Evolutionary conservation across 2,329 filamentous ascomycete species (phyloP).

Genomic region (Xylaria polymorpha): DNA sequence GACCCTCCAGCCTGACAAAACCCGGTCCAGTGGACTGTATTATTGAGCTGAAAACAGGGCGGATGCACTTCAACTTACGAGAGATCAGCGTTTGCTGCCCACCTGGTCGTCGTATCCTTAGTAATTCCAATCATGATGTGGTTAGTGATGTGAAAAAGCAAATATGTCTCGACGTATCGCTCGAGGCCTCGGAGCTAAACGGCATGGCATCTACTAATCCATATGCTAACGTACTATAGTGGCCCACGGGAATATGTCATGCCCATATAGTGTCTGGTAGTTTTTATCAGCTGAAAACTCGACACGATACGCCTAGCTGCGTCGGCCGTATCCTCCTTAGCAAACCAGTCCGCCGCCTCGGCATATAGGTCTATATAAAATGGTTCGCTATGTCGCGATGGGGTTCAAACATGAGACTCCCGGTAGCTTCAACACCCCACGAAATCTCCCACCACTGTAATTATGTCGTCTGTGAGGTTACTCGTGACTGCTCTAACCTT

Average conservation of each 20-base stretch:
- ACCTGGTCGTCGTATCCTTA: background rate
- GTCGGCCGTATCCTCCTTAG: background rate
- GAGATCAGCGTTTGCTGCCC: background rate
- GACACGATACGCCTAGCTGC: background rate
- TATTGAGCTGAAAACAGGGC: background rate
- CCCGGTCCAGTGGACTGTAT: background rate
- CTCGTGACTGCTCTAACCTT: conserved; percentile 7
- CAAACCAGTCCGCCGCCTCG: background rate
- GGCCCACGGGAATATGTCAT: background rate
- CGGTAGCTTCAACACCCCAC: background rate
- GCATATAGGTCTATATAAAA: conserved; percentile 9
- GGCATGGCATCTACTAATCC: background rate
- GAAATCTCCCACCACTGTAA: background rate
- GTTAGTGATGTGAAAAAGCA: background rate
- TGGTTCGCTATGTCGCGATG: background rate
- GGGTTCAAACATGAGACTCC: conserved; percentile 5
- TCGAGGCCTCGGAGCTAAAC: background rate
- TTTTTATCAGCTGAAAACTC: background rate
- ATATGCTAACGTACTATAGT: background rate
- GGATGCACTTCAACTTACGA: background rate
- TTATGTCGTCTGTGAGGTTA: conserved; percentile 17
- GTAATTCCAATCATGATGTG: background rate
- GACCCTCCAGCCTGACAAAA: background rate
- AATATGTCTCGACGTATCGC: background rate
- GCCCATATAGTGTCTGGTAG: background rate